Evolutionary conservation across 2,329 filamentous ascomycete species (phyloP), one percentile per base, ranked within the genome.

Genomic region (Colletotrichum spaethianum): DNA sequence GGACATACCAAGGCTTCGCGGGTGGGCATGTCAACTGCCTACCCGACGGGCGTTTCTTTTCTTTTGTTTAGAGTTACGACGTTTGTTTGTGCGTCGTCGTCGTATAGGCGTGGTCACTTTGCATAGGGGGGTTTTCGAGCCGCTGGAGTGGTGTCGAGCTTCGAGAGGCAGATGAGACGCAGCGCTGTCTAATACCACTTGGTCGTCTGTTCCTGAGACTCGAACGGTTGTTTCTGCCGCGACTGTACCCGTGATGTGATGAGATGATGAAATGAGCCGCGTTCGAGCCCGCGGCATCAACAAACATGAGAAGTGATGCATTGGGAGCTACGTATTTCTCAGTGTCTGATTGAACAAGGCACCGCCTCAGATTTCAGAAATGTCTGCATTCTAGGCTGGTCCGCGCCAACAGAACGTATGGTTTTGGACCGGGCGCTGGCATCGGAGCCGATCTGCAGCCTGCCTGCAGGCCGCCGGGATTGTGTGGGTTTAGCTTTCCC

Each of bases 21-120:
- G 14, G 14, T 28, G 16, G 36, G 33, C 0, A 14, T 26, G 50
- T 38, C 16, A 42, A 20, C n/a, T 28, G 28, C 40, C 53, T 23
- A n/a, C 36, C 38, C 16, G 52, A 18, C 18, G 20, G 20, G 23
- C 48, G 36, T 28, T 56, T 18, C 48, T 55, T 26, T 66, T 44
- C 26, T 62, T 57, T 73, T 65, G 70, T 71, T 71, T 73, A 71
- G 42, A 71, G 53, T 59, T 31, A 61, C 65, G 20, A 52, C 52
- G 50, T 42, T 33, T n/a, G 18, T 16, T 38, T 9, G 4, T 53
- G 53, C 53, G 69, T 69, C 46, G 69, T 69, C 46, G 70, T 36
- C 23, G 26, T 46, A 69, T 55, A 60, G 26, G 38, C 65, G 60
- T 61, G 42, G 55, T 52, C 11, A 55, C 65, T 70, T 72, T 63